Evolutionary conservation across 148 eudicot species (phyloP).

Genomic region (Diospyros lotus): DNA sequence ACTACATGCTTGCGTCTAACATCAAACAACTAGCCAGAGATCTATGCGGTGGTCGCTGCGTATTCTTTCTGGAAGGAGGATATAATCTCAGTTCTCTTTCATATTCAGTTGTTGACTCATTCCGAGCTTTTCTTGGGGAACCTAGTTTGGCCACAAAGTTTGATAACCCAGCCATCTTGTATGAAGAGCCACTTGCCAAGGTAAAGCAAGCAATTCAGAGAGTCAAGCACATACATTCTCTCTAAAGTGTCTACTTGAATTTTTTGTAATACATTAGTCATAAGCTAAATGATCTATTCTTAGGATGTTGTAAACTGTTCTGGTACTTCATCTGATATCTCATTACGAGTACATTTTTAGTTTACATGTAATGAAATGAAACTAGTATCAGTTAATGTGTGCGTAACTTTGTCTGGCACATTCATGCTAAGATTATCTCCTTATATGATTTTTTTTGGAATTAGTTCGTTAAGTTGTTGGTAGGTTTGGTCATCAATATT

Average conservation of each 20-base stretch:
- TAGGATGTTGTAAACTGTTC: too few relatives aligned
- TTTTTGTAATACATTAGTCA: background rate
- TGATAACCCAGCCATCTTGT: slow-evolving; percentile 67
- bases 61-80: slow-evolving; percentile 95
- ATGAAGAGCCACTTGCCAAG: slow-evolving; percentile 75
- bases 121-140: slow-evolving; percentile 86
- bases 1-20: slow-evolving; percentile 74
- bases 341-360: background rate
- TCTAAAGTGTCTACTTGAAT: slow-evolving; percentile 26
- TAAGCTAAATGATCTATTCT: background rate
- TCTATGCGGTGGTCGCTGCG: slow-evolving; percentile 85
- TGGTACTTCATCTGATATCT: background rate
- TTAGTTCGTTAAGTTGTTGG: too few relatives aligned
- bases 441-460: too few relatives aligned
- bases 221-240: slow-evolving; percentile 69
- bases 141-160: slow-evolving; percentile 61
- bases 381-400: background rate
- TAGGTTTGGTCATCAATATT: too few relatives aligned
- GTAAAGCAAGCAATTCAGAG: slow-evolving; percentile 71
- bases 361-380: background rate
- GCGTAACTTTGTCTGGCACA: background rate
- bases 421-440: too few relatives aligned
- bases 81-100: slow-evolving; percentile 82
- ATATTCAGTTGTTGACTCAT: slow-evolving; percentile 76
- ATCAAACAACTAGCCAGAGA: slow-evolving; percentile 79